Base-by-base conservation (phyloP, 2,329 filamentous ascomycete genomes). In the Pezicula rhizophila region DNA sequence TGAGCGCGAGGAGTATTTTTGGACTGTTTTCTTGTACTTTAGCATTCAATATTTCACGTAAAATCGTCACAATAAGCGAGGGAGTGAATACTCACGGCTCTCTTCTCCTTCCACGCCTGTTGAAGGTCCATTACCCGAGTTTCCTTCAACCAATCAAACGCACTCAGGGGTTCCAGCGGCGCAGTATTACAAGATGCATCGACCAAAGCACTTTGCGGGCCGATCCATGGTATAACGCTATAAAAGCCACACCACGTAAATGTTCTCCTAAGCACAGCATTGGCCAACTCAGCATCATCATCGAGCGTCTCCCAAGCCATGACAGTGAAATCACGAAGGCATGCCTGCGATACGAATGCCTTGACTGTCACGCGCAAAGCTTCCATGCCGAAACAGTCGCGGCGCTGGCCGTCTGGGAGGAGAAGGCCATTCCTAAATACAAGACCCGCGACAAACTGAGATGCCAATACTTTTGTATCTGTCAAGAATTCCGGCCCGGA, bases 201-300 rank as follows among this genome's bases (percentile, higher is more conserved):
- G 3, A 56, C 54, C 15, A 74, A 54, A 7, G 71, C 66, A 23
- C 61, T 54, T 40, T 62, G 50, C 1, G 65, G 51, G 5, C 70
- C 70, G 44, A 73, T 71, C 70, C 70, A 75, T 6, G 65, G 62
- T 5, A 74, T 60, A 4, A 65, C 66, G 50, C 66, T 73, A 56
- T 74, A 72, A 53, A 72, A 75, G 23, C 66, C 66, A 52, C 68
- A 72, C 72, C 72, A 75, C 26, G 68, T 64, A 41, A 69, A 65
- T 26, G 67, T 70, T 41, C 72, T 59, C 49, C 68, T 68, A 14
- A 71, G 54, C 8, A 73, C 66, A 17, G 71, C 68, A 54, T 73
- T 71, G 2, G 66, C 61, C 12, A 70, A 31, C 3, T 55, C 35
- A 5, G 64, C 65, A 31, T 64, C 52, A 46, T 74, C 62, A 28